A percentile compares a stretch with the other conserved stretches of the same genome.
Evolutionary conservation across 139 green algal species (phyloP).

Genomic region (Eudorina sp.): DNA sequence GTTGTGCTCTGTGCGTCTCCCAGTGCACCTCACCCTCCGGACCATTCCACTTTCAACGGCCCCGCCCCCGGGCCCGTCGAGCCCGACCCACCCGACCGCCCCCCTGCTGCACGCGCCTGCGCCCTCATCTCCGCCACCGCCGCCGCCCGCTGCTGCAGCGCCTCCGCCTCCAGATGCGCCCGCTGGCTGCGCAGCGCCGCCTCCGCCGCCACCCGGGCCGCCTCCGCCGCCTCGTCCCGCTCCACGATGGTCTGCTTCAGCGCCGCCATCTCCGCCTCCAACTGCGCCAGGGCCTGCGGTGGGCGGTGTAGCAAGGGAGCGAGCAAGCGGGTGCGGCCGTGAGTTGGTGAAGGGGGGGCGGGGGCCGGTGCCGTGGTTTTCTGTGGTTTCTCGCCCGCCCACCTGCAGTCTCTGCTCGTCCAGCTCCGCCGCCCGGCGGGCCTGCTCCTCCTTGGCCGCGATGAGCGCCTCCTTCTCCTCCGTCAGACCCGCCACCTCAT

Average conservation of each 20-base stretch:
- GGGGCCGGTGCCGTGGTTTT: too few species aligned
- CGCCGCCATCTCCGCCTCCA: too few species aligned
- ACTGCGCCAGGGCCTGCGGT: too few species aligned
- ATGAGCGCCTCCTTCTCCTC: conserved; percentile 32
- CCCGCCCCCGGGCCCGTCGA: not conserved
- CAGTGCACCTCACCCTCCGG: too few species aligned
- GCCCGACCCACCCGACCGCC: too few species aligned
- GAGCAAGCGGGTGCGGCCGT: too few species aligned
- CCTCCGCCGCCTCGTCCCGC: not conserved
- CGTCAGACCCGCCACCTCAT: not conserved
- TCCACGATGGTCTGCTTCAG: not conserved
- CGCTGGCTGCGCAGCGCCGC: conserved; percentile 12
- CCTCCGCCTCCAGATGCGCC: conserved; percentile 30
- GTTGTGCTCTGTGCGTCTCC: too few species aligned
- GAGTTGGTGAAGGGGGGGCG: too few species aligned
- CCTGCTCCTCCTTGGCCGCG: not conserved
- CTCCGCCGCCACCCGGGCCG: not conserved
- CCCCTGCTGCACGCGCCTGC: not conserved
- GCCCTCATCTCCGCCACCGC: not conserved
- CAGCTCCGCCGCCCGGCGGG: not conserved
- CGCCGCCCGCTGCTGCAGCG: not conserved
- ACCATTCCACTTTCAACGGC: not conserved
- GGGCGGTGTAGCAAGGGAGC: too few species aligned
- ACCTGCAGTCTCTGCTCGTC: not conserved
- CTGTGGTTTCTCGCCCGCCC: not conserved